Conservation (phyloP, 257 asterid genomes). For the Nicotiana obtusifolia region DNA sequence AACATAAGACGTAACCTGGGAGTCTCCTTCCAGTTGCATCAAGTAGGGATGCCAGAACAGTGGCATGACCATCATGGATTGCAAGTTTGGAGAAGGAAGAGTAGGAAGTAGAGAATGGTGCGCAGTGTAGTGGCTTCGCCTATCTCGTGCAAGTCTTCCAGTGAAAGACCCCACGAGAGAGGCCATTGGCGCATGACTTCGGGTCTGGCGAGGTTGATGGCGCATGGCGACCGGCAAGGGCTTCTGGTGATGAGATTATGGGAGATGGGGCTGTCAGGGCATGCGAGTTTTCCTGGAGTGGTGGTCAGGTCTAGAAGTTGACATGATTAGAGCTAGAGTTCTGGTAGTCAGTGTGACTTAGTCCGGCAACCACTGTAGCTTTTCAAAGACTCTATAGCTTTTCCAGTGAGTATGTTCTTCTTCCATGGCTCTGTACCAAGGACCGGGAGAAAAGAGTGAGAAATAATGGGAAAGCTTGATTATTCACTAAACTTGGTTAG, state of each 20-base stretch:
- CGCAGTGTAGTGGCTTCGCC: neutral
- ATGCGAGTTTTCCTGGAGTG: neutral
- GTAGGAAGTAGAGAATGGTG: neutral
- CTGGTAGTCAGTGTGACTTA: neutral
- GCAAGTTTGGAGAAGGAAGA: neutral
- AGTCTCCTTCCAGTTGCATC: neutral
- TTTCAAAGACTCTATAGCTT: neutral
- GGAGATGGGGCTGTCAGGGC: neutral
- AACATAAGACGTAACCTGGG: neutral
- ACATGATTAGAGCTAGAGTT: neutral
- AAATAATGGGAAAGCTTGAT: neutral
- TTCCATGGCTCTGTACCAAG: neutral
- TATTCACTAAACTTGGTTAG: neutral
- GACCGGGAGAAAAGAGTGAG: neutral
- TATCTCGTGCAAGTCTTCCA: neutral
- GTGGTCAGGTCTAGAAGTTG: neutral
- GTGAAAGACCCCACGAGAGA: neutral
- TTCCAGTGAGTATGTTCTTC: neutral
- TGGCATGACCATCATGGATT: neutral
- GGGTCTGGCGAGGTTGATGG: neutral
- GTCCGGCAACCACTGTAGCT: neutral
- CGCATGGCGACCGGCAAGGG: neutral
- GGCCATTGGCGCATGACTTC: neutral
- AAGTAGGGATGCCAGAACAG: neutral
- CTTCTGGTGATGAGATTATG: neutral